Conservation (phyloP, 192 early-diverging fungal genomes). For the Gigaspora rosea region DNA sequence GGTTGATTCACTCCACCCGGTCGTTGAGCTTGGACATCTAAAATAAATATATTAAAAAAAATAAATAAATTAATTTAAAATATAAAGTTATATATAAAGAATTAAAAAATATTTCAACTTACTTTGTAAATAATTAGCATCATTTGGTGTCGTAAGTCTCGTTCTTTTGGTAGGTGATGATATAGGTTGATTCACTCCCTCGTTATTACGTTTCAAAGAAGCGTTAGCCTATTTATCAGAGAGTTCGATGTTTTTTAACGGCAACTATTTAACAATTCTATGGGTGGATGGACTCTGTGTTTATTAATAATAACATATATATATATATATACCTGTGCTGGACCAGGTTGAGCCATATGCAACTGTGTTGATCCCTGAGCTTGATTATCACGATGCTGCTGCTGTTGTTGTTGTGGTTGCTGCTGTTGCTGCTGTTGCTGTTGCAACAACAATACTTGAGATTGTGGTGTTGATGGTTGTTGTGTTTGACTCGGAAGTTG, state of each 20-base stretch:
- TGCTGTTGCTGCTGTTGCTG: neutral
- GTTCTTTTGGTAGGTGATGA: neutral
- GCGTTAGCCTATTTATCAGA: neutral
- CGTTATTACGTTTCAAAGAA: neutral
- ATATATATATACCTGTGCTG: too few relatives aligned
- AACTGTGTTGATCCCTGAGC: neutral
- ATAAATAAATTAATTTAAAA: neutral
- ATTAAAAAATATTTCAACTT: neutral
- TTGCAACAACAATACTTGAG: neutral
- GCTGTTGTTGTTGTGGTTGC: constrained; percentile 10
- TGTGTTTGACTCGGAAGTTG: neutral
- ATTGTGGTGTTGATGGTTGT: neutral
- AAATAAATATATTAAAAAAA: neutral
- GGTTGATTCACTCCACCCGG: neutral
- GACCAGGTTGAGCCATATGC: too few relatives aligned
- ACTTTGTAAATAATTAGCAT: neutral
- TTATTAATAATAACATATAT: too few relatives aligned
- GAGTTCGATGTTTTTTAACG: neutral
- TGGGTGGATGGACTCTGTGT: neutral
- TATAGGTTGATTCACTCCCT: neutral
- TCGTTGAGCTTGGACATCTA: neutral
- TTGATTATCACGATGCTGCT: neutral
- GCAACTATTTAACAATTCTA: neutral
- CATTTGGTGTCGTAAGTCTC: neutral
- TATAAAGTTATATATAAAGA: neutral